phyloP scores from a whole-genome alignment of 495 filamentous ascomycete genomes.

The Penicillium argentinense region DNA sequence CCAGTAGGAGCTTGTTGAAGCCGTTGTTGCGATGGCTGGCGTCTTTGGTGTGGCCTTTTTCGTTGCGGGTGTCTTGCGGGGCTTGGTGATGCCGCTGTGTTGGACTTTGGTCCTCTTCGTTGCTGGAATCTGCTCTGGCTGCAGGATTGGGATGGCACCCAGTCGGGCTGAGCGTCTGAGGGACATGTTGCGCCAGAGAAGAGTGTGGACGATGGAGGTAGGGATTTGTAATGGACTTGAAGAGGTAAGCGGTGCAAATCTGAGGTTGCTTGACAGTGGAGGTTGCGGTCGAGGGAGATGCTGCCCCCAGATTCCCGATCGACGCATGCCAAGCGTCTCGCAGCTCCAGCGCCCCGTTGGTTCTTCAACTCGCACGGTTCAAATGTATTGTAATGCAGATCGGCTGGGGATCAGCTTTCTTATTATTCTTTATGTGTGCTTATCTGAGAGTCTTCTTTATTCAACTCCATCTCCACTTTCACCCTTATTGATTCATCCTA shows the following conservation, averaged over 20 bases:
- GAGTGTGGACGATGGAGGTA: not conserved
- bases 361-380: slow-evolving; percentile 3
- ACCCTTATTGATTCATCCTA: no score
- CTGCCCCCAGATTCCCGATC: slow-evolving; percentile 7
- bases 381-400: not conserved
- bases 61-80: slow-evolving; percentile 28
- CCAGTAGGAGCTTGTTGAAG: slow-evolving; percentile 22
- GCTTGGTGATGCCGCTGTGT: slow-evolving; percentile 31
- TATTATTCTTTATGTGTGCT: no score
- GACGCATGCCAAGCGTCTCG: slow-evolving; percentile 8
- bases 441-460: no score
- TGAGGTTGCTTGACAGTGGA: not conserved
- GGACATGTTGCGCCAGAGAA: slow-evolving; percentile 42
- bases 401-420: not conserved
- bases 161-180: slow-evolving; percentile 60
- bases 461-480: no score
- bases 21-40: slow-evolving; percentile 5
- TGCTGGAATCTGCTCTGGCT: slow-evolving; percentile 30
- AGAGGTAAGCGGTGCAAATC: no score
- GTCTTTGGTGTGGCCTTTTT: slow-evolving; percentile 20
- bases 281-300: not conserved
- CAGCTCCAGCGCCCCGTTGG: not conserved
- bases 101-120: slow-evolving; percentile 25
- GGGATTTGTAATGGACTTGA: no score
- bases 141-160: slow-evolving; percentile 37